Evolutionary conservation across 2,329 filamentous ascomycete genomes (phyloP), one percentile per base, ranked within the genome.

Genomic region (Ramichloridium luteum): DNA sequence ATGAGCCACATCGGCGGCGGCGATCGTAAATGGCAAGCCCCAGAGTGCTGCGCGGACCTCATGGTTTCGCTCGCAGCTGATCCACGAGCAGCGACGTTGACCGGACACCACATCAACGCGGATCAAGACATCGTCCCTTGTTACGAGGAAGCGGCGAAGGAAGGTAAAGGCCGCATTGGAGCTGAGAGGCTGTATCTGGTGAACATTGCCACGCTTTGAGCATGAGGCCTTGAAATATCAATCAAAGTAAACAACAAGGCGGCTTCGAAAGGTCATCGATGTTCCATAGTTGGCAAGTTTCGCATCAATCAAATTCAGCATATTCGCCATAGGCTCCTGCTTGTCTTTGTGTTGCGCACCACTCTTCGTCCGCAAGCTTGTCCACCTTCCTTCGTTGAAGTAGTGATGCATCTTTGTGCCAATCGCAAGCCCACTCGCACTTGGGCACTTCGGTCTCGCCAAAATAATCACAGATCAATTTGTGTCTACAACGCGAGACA

Each of bases 391-490:
- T 50, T 49, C 39, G 57, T n/a, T 53, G 55, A 44, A 67, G 36
- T 30, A 35, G 47, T 23, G 44, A 49, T 18, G 55, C 41, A 48
- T 65, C 61, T 44, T 65, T 67, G 35, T 60, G 59, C 54, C 56
- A 64, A 46, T 67, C 64, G 37, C 64, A 67, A 28, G 64, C 64
- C 51, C 52, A 65, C 13, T 62, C 56, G 41, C 64, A 67, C 27
- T 40, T 38, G 6, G 46, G 42, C 28, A 8, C 20, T 23, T 23
- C 20, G 8, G 31, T 32, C 28, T 88, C 81, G 2, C 79, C 80
- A 58, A 90, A 93, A 50, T 90, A 88, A 30, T 68, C 67, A 42
- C 73, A 77, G 34, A 93, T 83, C 14, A 77, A 55, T 28, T 70
- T 67, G 50, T 96, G 88, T 28, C 85, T 70, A 50, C 88, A 96